Percentiles rank a stretch among this genome's conserved stretches.
phyloP scores from a whole-genome alignment of 2,329 filamentous ascomycete species.

The Penicillium sp. region DNA sequence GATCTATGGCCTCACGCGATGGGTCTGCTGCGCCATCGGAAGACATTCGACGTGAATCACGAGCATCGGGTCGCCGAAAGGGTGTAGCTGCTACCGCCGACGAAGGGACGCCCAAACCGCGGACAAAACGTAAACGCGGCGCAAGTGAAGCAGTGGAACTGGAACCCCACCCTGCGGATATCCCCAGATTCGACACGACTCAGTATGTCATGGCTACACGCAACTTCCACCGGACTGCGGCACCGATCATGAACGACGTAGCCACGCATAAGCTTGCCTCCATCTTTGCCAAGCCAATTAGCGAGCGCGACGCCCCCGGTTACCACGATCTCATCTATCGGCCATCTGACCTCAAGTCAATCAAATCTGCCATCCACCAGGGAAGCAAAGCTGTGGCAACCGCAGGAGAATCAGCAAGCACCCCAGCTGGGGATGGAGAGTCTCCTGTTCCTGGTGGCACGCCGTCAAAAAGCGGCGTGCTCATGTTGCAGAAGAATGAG shows the following conservation, averaged over 20 bases:
- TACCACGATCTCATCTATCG: conserved; percentile 72
- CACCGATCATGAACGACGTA: conserved; percentile 72
- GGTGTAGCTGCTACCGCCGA: conserved; percentile 20
- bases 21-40: conserved; percentile 28
- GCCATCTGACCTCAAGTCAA: conserved; percentile 74
- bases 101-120: conserved; percentile 28
- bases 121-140: conserved; percentile 44
- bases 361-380: conserved; percentile 65
- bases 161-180: conserved; percentile 28
- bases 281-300: conserved; percentile 73
- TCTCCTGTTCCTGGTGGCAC: conserved; percentile 37
- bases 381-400: conserved; percentile 45
- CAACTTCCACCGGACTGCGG: conserved; percentile 63
- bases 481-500: conserved; percentile 56
- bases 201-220: conserved; percentile 44
- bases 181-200: conserved; percentile 29
- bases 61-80: conserved; percentile 31
- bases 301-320: conserved; percentile 71
- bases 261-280: conserved; percentile 74
- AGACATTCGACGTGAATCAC: conserved; percentile 18
- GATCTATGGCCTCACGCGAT: conserved; percentile 37
- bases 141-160: conserved; percentile 33
- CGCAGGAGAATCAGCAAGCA: conserved; percentile 61
- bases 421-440: conserved; percentile 61
- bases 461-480: conserved; percentile 42